These are phyloP conservation scores for Fusarium odoratissimum DNA, from an alignment of 2,329 filamentous ascomycete species.

Conservation along the genomic window DNA sequence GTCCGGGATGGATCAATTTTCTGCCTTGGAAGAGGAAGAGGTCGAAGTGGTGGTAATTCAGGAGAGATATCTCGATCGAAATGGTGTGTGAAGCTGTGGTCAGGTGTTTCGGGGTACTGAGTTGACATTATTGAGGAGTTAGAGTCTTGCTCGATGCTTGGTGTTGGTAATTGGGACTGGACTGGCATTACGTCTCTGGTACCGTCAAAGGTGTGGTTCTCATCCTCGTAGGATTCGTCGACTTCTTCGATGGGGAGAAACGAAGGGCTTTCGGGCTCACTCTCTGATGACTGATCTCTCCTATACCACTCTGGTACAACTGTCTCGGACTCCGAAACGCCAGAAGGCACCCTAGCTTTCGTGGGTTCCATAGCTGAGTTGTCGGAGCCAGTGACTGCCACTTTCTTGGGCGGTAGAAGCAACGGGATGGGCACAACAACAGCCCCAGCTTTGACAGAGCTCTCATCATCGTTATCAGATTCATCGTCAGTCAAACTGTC, in stretches of 20 bases:
- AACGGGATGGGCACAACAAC: slow-evolving; percentile 38
- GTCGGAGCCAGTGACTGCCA: not conserved
- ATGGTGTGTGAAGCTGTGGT: slow-evolving; percentile 30
- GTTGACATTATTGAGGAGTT: slow-evolving; percentile 10
- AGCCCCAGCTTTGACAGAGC: slow-evolving; percentile 21
- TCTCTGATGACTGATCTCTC: slow-evolving; percentile 18
- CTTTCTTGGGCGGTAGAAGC: slow-evolving; percentile 33
- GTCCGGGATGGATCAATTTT: slow-evolving; percentile 51
- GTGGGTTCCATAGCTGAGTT: slow-evolving; percentile 8
- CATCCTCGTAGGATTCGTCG: slow-evolving; percentile 18
- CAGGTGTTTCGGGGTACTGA: slow-evolving; percentile 37
- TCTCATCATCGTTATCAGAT: slow-evolving; percentile 33
- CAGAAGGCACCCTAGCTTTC: slow-evolving; percentile 38
- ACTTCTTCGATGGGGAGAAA: slow-evolving; percentile 36
- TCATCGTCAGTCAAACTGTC: slow-evolving; percentile 25
- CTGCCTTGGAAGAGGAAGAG: slow-evolving; percentile 41
- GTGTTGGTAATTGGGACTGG: slow-evolving; percentile 29
- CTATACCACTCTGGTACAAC: slow-evolving; percentile 32
- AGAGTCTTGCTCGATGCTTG: slow-evolving; percentile 27
- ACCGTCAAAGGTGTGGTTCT: slow-evolving; percentile 28
- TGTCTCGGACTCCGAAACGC: slow-evolving; percentile 42
- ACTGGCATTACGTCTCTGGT: slow-evolving; percentile 21
- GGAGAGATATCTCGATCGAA: slow-evolving; percentile 48
- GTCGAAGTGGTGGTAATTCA: slow-evolving; percentile 52
- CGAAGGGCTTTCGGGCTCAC: slow-evolving; percentile 31